Conservation (phyloP, 805 yeast genomes). For the Kodamaea leandrae region DNA sequence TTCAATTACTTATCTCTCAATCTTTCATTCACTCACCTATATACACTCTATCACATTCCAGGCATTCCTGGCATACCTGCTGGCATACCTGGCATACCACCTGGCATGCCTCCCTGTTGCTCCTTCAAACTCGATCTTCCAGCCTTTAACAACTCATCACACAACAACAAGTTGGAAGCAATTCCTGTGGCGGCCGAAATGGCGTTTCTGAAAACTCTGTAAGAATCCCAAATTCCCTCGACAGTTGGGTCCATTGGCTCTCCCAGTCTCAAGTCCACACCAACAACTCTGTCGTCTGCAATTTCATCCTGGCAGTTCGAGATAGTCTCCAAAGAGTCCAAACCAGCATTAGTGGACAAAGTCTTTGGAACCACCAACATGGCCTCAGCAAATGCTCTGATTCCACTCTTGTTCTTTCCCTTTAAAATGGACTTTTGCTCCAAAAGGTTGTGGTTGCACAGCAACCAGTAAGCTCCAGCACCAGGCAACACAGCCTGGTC, state of each 20-base stretch:
- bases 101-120: conserved; percentile 20
- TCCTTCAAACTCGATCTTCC: conserved; percentile 90
- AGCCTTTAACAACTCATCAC: conserved; percentile 96
- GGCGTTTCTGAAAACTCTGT: conserved; percentile 90
- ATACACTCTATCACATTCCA: neutral
- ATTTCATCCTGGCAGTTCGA: conserved; percentile 88
- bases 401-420: conserved; percentile 87
- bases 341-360: conserved; percentile 86
- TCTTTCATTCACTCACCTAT: neutral
- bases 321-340: conserved; percentile 86
- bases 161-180: conserved; percentile 84
- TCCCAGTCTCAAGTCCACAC: conserved; percentile 86
- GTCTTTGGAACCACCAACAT: conserved; percentile 90
- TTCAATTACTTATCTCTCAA: neutral
- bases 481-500: conserved; percentile 91
- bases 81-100: conserved; percentile 19
- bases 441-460: conserved; percentile 67
- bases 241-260: conserved; percentile 93
- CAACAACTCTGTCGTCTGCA: conserved; percentile 77
- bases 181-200: conserved; percentile 90
- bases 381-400: conserved; percentile 92
- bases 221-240: conserved; percentile 97
- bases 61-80: conserved; percentile 10
- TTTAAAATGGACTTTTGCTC: conserved; percentile 54
- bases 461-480: conserved; percentile 92